Conservation (phyloP, 139 green algal species). For the Chlorella sp. region DNA sequence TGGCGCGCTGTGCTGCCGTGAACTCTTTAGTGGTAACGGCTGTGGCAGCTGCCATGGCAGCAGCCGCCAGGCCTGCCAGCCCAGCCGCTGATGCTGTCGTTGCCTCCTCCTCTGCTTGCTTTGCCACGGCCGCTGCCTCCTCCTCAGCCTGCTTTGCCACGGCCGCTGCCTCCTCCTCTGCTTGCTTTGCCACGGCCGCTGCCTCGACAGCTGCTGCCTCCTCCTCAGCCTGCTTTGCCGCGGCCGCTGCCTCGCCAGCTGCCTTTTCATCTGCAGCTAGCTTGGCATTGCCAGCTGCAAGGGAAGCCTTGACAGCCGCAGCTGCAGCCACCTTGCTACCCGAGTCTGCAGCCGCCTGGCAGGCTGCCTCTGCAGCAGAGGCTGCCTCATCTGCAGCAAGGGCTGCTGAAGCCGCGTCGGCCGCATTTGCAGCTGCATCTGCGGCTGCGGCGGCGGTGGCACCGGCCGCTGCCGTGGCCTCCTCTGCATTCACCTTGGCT, state of each 20-base stretch:
- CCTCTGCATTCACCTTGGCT: not conserved
- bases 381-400: not conserved
- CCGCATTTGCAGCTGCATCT: not conserved
- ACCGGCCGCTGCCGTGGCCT: not conserved
- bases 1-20: not conserved
- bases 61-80: not conserved
- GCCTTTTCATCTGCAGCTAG: not conserved
- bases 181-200: not conserved
- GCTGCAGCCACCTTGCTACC: not conserved
- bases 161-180: not conserved
- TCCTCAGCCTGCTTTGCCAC: not conserved
- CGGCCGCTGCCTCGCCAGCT: not conserved
- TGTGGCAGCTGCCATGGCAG: not conserved
- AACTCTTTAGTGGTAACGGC: not conserved
- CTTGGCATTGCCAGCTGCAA: not conserved
- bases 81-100: not conserved
- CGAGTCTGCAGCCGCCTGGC: not conserved
- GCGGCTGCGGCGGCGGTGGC: not conserved
- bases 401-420: not conserved
- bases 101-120: not conserved
- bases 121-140: not conserved
- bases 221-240: not conserved
- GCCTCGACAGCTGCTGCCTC: not conserved
- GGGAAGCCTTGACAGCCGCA: not conserved
- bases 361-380: constrained; percentile 3